Evolutionary conservation across 495 filamentous ascomycete species (phyloP).

Genomic region (Xylaria nigripes): DNA sequence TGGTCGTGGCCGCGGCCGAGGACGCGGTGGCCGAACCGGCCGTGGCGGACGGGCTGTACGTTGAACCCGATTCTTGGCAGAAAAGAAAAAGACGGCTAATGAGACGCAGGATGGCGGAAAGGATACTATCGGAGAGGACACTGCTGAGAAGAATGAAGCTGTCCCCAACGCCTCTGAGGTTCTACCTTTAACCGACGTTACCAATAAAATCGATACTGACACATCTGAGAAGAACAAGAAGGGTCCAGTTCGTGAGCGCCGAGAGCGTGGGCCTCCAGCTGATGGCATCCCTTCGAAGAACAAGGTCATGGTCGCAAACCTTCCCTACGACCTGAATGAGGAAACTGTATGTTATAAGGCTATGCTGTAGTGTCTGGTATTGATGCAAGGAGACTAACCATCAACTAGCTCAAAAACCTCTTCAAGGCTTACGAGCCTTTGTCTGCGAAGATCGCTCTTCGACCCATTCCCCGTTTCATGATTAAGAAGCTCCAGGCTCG

Average conservation of each 20-base stretch:
- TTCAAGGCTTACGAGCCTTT: conserved; percentile 82
- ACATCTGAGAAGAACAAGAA: conserved; percentile 41
- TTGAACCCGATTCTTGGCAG: conserved; percentile 12
- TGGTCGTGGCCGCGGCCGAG: conserved; percentile 60
- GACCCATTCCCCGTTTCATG: conserved; percentile 98
- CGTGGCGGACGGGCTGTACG: conserved; percentile 71
- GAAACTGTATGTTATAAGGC: conserved; percentile 62
- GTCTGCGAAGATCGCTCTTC: conserved; percentile 95
- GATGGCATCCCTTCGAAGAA: conserved; percentile 97
- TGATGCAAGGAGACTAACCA: conserved; percentile 32
- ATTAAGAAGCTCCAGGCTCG: conserved; percentile 98
- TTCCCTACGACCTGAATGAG: conserved; percentile 94
- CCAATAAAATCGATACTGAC: conserved; percentile 34
- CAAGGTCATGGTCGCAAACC: conserved; percentile 99
- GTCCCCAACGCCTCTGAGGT: conserved; percentile 36
- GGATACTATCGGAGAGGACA: conserved; percentile 34
- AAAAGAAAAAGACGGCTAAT: conserved; percentile 8
- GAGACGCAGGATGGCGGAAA: conserved; percentile 36
- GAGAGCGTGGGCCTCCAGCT: conserved; percentile 89
- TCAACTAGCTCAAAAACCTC: conserved; percentile 81
- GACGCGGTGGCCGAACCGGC: conserved; percentile 64
- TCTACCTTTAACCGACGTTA: conserved; percentile 47
- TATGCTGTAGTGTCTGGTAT: not conserved
- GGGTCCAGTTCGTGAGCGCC: conserved; percentile 50
- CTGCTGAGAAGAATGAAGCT: conserved; percentile 40